Base-by-base conservation (phyloP, 2,329 filamentous ascomycete species). In the Venturiaceae sp. region DNA sequence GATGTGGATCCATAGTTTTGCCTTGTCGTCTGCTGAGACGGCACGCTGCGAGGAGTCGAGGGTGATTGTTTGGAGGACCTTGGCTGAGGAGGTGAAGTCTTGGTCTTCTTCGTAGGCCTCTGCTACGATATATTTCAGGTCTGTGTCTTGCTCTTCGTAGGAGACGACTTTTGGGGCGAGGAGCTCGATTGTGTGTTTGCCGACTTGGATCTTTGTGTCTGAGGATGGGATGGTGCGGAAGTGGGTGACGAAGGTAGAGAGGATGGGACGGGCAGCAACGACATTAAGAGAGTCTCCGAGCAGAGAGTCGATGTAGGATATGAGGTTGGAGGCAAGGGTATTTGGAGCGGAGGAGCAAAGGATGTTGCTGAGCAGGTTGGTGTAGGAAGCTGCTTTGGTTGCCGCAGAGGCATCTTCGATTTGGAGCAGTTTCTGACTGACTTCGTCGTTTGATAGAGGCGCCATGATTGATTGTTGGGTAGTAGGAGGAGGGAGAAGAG, bases 1-100 rank as follows among this genome's bases (percentile, higher is more conserved):
- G 68, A 99, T 96, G 61, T 92, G 88, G 65, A 97, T 87, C 90
- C 92, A 97, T 58, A 94, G 83, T 58, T 80, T 80, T 8, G 90
- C 90, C 73, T 91, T 92, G 64, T 92, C 88, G 66, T 89, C 84
- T 69, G 91, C 86, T 30, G 85, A 84, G 36, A 96, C 85, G 59
- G 88, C 85, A 53, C 92, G 86, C 75, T 96, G 91, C 2, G 91
- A 92, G 59, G 83, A 87, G 69, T 99, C 92, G 52, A 97, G 84
- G 34, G 91, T 88, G 65, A 97, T 95, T 37, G 86, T 86, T 66
- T 90, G 83, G 6, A 99, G 81, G 9, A 83, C 79, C 68, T 85
- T 85, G 30, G 94, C 94, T 0, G 92, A 91, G 32, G 82, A 82
- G 23, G 81, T 75, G 71, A 87, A 95, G 70, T 96, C 90, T 53